Base-by-base conservation (phyloP, 1,284 basidiomycete genomes). In the Heimioporus retisporus region DNA sequence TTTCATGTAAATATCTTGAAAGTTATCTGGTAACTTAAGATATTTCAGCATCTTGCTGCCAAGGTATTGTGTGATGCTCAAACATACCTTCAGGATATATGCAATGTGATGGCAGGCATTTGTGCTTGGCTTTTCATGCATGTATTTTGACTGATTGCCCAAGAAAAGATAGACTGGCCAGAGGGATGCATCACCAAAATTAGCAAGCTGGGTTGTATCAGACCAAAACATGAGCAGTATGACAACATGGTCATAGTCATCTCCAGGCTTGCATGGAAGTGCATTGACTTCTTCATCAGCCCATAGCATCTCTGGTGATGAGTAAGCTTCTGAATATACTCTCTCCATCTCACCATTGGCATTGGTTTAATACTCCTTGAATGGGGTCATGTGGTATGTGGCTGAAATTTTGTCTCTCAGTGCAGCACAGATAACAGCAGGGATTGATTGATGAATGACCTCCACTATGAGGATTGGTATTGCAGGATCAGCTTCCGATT, bases 121-220 rank as follows among this genome's bases (percentile, higher is more conserved):
- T 3, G 63, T 2, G 2, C 58, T 70, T 16, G 70, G 68, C 31
- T 62, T 68, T 0, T 53, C 48, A 7, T 4, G 13, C 1, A 18
- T 54, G 35, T 68, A 68, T 16, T 68, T 68, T 6, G 64, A 66
- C 46, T 78, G 68, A 18, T 78, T 78, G 0, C 69, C 74, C 23
- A 79, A 70, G 35, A 59, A 79, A 2, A 78, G 48, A 44, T 79
- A 81, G 6, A 77, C 50, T 1, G 78, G 79, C 77, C 78, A 81
- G 0, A 79, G 58, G 0, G 70, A 73, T 21, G 60, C 54, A 19
- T 65, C 54, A 18, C 61, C 58, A 46, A 66, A 66, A n/a, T 71
- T 73, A 1, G 73, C 53, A 0, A 81, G 71, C 6, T 78, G 73
- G 0, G 72, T 80, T 0, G 71, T 54, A 65, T 82, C 76, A 0